Evolutionary conservation across 2,329 filamentous ascomycete genomes (phyloP).

Genomic region (Colletotrichum graminicola): DNA sequence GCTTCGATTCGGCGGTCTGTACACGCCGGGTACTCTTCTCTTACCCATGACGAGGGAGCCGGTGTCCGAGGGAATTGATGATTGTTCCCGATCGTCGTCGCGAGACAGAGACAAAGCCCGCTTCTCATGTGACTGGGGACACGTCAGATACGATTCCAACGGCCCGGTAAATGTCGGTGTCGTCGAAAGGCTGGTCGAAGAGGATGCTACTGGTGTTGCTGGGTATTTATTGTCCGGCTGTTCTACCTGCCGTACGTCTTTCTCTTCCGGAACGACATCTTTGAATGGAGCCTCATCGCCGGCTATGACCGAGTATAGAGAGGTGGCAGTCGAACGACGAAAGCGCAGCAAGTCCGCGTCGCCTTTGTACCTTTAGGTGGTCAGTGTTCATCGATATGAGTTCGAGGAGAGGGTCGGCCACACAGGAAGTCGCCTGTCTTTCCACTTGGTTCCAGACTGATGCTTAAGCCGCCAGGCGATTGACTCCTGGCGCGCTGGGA

Average conservation of each 20-base stretch:
- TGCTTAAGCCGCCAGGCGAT: slow-evolving; percentile 18
- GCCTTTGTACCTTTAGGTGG: not conserved
- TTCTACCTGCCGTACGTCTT: not conserved
- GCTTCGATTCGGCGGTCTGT: not conserved
- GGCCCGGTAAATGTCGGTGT: not conserved
- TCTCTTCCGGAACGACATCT: not conserved
- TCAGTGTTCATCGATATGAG: not conserved
- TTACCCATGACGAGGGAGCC: slow-evolving; percentile 13
- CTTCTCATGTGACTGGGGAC: slow-evolving; percentile 2
- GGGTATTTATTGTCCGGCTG: not conserved
- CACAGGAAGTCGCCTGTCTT: not conserved
- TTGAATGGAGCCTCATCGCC: not conserved
- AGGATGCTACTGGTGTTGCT: slow-evolving; percentile 3
- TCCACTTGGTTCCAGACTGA: slow-evolving; percentile 7
- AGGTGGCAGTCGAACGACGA: slow-evolving; percentile 19
- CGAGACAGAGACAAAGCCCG: not conserved
- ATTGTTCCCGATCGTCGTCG: not conserved
- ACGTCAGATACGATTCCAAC: slow-evolving; percentile 5
- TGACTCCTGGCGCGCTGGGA: not conserved
- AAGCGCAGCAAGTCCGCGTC: not conserved
- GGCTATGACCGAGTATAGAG: slow-evolving; percentile 14
- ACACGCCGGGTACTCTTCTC: not conserved
- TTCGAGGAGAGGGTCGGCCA: too few species aligned
- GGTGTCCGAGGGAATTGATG: not conserved
- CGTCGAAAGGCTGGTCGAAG: slow-evolving; percentile 1